Conservation (phyloP, 129 eudicot species). For the Cynara cardunculus region DNA sequence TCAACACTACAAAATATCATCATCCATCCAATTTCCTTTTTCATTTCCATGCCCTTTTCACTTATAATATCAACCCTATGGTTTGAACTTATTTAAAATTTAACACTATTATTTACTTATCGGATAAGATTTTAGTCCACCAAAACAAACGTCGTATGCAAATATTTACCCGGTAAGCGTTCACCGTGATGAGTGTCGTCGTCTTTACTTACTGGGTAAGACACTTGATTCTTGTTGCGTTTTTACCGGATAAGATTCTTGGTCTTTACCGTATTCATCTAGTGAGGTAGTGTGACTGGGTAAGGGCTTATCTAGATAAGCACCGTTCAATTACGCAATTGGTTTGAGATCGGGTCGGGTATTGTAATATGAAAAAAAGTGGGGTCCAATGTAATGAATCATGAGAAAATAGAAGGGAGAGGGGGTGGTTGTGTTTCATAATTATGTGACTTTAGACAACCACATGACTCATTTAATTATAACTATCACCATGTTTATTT, state of each 20-base stretch:
- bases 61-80: not conserved
- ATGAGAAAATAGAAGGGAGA: slow-evolving; percentile 19
- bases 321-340: not conserved
- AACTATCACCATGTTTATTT: slow-evolving; percentile 28
- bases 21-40: not conserved
- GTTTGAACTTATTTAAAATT: not conserved
- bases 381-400: slow-evolving; percentile 27
- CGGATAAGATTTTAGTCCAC: too few relatives aligned
- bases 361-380: not conserved
- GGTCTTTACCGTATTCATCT: too few relatives aligned
- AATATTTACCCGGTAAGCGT: too few relatives aligned
- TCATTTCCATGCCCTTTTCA: not conserved
- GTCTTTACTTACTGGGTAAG: too few relatives aligned
- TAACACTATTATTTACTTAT: too few relatives aligned
- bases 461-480: slow-evolving; percentile 39
- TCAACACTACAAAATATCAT: slow-evolving; percentile 16
- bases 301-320: too few relatives aligned
- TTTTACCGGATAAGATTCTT: too few relatives aligned
- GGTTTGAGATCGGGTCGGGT: not conserved
- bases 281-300: too few relatives aligned
- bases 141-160: too few relatives aligned
- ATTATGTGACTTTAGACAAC: slow-evolving; percentile 33
- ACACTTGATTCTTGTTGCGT: too few relatives aligned
- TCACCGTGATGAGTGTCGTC: too few relatives aligned
- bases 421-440: slow-evolving; percentile 35